Percentiles rank a stretch among this genome's conserved stretches.
Evolutionary conservation across 2,329 filamentous ascomycete genomes (phyloP).

Genomic region (Seiridium cupressi): DNA sequence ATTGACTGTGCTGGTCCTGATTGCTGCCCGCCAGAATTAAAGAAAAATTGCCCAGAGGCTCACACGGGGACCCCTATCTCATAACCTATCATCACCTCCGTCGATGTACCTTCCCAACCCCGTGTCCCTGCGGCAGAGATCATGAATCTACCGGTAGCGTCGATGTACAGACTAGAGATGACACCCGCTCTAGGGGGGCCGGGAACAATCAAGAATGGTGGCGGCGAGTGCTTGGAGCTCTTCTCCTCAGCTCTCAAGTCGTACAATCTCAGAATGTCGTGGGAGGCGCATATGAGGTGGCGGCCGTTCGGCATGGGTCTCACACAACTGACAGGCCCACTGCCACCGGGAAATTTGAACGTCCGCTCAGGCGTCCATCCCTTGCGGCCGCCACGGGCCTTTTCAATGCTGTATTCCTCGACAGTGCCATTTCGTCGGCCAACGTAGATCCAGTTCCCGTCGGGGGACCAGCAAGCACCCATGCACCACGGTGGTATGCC

Average conservation of each 20-base stretch:
- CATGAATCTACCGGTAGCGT: slow-evolving; percentile 87
- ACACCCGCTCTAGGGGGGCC: slow-evolving; percentile 81
- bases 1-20: no score
- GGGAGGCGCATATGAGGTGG: slow-evolving; percentile 88
- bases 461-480: slow-evolving; percentile 92
- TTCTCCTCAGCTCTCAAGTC: slow-evolving; percentile 70
- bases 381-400: slow-evolving; percentile 58
- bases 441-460: slow-evolving; percentile 93
- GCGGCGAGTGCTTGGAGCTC: slow-evolving; percentile 69
- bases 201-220: slow-evolving; percentile 94
- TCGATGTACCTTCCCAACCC: slow-evolving; percentile 89
- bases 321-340: slow-evolving; percentile 84
- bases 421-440: slow-evolving; percentile 89
- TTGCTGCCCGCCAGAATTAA: no score
- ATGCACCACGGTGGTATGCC: slow-evolving; percentile 95
- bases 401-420: slow-evolving; percentile 89
- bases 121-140: slow-evolving; percentile 87
- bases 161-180: slow-evolving; percentile 81
- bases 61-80: slow-evolving; percentile 63
- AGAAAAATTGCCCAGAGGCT: not conserved
- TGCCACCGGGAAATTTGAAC: slow-evolving; percentile 86
- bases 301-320: slow-evolving; percentile 89
- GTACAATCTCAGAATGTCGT: slow-evolving; percentile 91
- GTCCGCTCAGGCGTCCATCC: slow-evolving; percentile 72
- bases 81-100: slow-evolving; percentile 91